A percentile compares a stretch with the other conserved stretches of the same genome.
Conservation (phyloP, 768 basidiomycete species). For the Pulveroboletus sp. region DNA sequence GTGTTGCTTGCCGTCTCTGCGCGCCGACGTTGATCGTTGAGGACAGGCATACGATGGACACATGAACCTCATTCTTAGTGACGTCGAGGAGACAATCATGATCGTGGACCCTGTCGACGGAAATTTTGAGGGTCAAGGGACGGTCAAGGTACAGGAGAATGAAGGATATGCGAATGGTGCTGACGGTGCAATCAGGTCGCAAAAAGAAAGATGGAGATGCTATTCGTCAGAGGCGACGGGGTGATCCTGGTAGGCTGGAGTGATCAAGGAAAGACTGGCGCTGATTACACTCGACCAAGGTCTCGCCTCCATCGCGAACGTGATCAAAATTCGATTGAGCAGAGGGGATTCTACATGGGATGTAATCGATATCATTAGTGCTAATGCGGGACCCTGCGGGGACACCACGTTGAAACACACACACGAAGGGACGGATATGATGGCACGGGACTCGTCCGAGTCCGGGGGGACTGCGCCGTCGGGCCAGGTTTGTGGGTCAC, state of each 20-base stretch:
- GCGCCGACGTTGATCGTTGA: constrained; percentile 6
- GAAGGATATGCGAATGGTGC: not conserved
- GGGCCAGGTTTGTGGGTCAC: constrained; percentile 73
- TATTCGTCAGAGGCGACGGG: constrained; percentile 96
- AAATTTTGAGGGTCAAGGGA: constrained; percentile 49
- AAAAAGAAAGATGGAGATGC: constrained; percentile 94
- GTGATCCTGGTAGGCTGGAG: constrained; percentile 77
- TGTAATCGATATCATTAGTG: constrained; percentile 10
- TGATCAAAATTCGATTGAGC: constrained; percentile 31
- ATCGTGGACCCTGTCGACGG: constrained; percentile 84
- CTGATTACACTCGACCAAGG: constrained; percentile 42
- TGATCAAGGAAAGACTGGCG: not conserved
- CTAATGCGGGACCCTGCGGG: not conserved
- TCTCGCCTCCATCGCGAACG: constrained; percentile 76
- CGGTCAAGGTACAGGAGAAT: constrained; percentile 57
- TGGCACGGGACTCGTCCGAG: constrained; percentile 46
- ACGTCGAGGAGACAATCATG: constrained; percentile 97
- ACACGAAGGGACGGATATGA: not conserved
- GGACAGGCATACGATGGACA: constrained; percentile 98
- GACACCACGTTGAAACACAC: constrained; percentile 1
- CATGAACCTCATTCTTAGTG: constrained; percentile 97
- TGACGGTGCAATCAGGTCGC: constrained; percentile 55
- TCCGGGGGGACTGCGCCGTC: constrained; percentile 54
- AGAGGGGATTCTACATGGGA: constrained; percentile 2
- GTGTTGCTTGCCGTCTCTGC: constrained; percentile 28